Percentiles rank a stretch among this genome's conserved stretches.
Evolutionary conservation across 371 early-diverging fungal species (phyloP).

Genomic region (Actinomucor elegans): DNA sequence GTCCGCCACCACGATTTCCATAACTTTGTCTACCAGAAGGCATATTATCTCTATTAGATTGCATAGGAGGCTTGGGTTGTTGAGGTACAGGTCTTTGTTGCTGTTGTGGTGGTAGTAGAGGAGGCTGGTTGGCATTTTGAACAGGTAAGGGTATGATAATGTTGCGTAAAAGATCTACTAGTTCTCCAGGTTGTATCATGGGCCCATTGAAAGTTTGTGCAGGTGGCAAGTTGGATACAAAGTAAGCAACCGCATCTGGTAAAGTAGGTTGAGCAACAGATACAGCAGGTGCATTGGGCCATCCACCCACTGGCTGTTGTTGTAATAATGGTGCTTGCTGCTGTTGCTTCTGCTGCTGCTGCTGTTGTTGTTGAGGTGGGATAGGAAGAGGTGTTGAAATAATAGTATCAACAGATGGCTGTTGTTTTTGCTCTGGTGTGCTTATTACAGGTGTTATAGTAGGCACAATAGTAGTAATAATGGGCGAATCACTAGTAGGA

Average conservation of each 20-base stretch:
- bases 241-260: slow-evolving; percentile 62
- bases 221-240: slow-evolving; percentile 57
- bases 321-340: slow-evolving; percentile 7
- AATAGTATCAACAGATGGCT: not conserved
- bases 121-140: slow-evolving; percentile 11
- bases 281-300: slow-evolving; percentile 1
- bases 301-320: not conserved
- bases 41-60: slow-evolving; percentile 20
- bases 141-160: slow-evolving; percentile 47
- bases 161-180: slow-evolving; percentile 53
- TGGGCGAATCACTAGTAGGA: slow-evolving; percentile 17
- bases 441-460: not conserved
- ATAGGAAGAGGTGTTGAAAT: not conserved
- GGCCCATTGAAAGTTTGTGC: slow-evolving; percentile 55
- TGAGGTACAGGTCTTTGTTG: not conserved
- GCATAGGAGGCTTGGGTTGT: slow-evolving; percentile 7
- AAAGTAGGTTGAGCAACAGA: slow-evolving; percentile 27
- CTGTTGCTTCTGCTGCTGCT: slow-evolving; percentile 6
- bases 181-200: slow-evolving; percentile 44
- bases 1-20: slow-evolving; percentile 25
- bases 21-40: slow-evolving; percentile 12
- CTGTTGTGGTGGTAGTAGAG: slow-evolving; percentile 8
- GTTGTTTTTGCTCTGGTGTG: not conserved
- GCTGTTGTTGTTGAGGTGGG: slow-evolving; percentile 3
- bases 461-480: slow-evolving; percentile 3